Evolutionary conservation across 2,329 filamentous ascomycete genomes (phyloP), one percentile per base, ranked within the genome.

Genomic region (Aspergillus pseudotamarii): DNA sequence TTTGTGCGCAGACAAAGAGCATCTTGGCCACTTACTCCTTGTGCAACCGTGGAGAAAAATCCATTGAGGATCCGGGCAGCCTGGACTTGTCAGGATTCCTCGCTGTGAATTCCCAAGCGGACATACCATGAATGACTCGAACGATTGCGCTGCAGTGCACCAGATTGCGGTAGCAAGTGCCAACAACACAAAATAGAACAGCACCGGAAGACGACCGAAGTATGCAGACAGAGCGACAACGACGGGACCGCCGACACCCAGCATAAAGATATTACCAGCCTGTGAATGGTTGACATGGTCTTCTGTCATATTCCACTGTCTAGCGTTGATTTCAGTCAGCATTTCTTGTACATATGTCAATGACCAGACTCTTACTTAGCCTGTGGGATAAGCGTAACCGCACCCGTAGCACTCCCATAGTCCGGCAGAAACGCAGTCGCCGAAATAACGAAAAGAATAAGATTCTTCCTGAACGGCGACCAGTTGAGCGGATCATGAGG

Each of bases 21-120:
- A 8, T 28, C 11, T 12, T 28, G 12, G 6, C 10, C n/a, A 66
- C 74, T 60, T 64, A 75, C 75, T 1, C 73, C 77, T 66, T 82
- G 79, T 0, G 76, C 73, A 3, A 79, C 78, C 5, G 75, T 80
- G 10, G 73, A 77, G 69, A 81, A 81, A 71, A 82, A 79, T 9
- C 80, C 81, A 57, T 82, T 81, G 6, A 83, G 68, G 30, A 81
- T 79, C 1, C 81, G 75, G 0, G 77, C 75, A 12, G 79, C 79
- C 72, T 71, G 51, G 14, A 55, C 30, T 34, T 5, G 5, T 58
- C 32, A 62, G 48, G 32, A 8, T 46, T 1, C 8, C 1, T 54
- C 12, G 2, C n/a, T 12, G 32, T 21, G 30, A 11, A 11, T 2
- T 9, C 11, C 1, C 0, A n/a, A 2, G 2, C 14, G 4, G 4